Conservation (phyloP, 805 yeast genomes). For the Torulaspora maleeae region DNA sequence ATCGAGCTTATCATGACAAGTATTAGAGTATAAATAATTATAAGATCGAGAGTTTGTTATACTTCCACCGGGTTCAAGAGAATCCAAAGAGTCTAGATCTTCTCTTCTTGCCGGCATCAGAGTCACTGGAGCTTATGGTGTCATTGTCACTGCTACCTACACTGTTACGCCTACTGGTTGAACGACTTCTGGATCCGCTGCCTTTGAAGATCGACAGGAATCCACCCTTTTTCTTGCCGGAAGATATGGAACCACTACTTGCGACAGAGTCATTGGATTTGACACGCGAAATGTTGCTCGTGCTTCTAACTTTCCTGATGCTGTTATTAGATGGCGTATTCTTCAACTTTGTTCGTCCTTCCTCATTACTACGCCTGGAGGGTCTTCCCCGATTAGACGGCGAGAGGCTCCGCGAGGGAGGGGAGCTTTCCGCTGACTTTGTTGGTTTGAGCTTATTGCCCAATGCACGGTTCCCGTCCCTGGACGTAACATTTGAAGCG, state of each 20-base stretch:
- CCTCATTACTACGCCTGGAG: constrained; percentile 4
- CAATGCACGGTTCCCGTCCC: constrained; percentile 24
- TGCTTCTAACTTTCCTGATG: constrained; percentile 24
- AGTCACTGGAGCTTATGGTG: constrained; percentile 1
- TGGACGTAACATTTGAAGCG: constrained; percentile 22
- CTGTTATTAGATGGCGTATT: constrained; percentile 4
- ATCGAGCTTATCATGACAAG: not conserved
- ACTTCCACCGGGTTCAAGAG: not conserved
- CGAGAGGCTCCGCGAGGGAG: not conserved
- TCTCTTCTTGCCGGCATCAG: constrained; percentile 12
- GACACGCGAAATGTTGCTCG: constrained; percentile 17
- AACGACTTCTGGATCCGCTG: constrained; percentile 16
- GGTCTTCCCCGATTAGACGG: not conserved
- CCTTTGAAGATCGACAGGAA: constrained; percentile 20
- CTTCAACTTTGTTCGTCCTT: constrained; percentile 9
- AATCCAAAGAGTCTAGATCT: constrained; percentile 18
- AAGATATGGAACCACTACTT: constrained; percentile 4
- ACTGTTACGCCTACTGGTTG: constrained; percentile 23
- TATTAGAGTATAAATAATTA: not conserved
- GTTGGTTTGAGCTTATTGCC: constrained; percentile 12
- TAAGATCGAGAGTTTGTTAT: not conserved
- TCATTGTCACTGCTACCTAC: constrained; percentile 15
- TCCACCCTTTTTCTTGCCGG: constrained; percentile 15
- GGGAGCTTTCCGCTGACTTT: not conserved
- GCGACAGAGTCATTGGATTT: constrained; percentile 18